phyloP scores from a whole-genome alignment of 1,284 basidiomycete species.

The Fomes fomentarius region DNA sequence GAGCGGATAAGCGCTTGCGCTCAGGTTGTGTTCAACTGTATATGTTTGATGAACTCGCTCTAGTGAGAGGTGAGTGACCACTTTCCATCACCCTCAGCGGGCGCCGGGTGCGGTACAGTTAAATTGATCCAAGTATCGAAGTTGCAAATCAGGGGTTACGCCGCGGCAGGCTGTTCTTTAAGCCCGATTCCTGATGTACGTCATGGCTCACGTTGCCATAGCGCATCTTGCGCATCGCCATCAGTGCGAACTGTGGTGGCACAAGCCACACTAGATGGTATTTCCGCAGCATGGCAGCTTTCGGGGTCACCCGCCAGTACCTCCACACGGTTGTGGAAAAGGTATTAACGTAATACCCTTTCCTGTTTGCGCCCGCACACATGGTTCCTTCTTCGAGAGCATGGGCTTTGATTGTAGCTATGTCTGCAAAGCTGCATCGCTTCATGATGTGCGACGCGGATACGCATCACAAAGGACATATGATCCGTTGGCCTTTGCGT shows the following conservation, averaged over 20 bases:
- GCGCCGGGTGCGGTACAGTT: no score
- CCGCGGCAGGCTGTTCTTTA: no score
- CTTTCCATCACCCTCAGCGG: no score
- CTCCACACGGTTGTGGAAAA: not conserved
- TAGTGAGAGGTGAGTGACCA: no score
- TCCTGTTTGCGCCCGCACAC: not conserved
- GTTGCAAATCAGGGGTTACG: no score
- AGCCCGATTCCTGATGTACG: no score
- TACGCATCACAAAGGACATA: slow-evolving; percentile 13
- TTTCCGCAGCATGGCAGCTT: not conserved
- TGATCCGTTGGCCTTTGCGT: slow-evolving; percentile 10
- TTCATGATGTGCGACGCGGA: slow-evolving; percentile 3
- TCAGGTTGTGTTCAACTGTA: no score
- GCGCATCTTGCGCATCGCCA: not conserved
- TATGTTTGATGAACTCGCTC: no score
- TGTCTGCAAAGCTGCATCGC: not conserved
- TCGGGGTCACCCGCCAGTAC: not conserved
- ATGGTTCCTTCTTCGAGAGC: not conserved
- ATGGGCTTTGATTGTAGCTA: slow-evolving; percentile 14
- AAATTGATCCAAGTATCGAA: no score
- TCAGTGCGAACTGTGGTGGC: not conserved
- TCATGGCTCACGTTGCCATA: not conserved
- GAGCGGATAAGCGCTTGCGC: no score
- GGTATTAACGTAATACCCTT: not conserved
- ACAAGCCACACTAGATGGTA: not conserved